Evolutionary conservation across 192 early-diverging fungal species (phyloP).

Genomic region (Neocallimastix lanati): DNA sequence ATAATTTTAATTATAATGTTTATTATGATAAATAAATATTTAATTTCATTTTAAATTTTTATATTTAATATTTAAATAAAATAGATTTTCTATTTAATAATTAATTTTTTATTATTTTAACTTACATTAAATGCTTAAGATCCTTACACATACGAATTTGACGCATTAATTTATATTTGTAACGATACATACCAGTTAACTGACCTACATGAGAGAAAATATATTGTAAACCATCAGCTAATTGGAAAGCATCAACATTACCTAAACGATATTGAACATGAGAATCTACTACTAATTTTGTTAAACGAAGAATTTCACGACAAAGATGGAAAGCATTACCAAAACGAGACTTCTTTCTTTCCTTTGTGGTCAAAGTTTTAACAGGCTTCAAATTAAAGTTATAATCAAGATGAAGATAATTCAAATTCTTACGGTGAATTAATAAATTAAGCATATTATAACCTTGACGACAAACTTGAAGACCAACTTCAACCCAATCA

Average conservation of each 20-base stretch:
- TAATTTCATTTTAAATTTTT: too few species aligned
- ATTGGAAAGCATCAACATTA: slow-evolving; percentile 96
- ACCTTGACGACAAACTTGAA: slow-evolving; percentile 95
- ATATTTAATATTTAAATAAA: too few species aligned
- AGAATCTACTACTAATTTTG: slow-evolving; percentile 89
- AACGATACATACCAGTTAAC: slow-evolving; percentile 97
- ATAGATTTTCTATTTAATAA: too few species aligned
- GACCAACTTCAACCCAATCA: slow-evolving; percentile 98
- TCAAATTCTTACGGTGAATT: slow-evolving; percentile 95
- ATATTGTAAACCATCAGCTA: slow-evolving; percentile 97
- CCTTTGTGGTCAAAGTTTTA: slow-evolving; percentile 97
- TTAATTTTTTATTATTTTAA: too few species aligned
- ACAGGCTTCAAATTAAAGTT: slow-evolving; percentile 99
- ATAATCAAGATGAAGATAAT: slow-evolving; percentile 96
- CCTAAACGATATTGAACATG: slow-evolving; percentile 97
- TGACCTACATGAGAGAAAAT: slow-evolving; percentile 97
- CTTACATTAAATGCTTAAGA: slow-evolving; percentile 69
- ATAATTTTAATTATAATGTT: too few species aligned
- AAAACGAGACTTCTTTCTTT: slow-evolving; percentile 96
- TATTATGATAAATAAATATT: too few species aligned
- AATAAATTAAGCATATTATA: slow-evolving; percentile 98
- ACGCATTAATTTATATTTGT: slow-evolving; percentile 94
- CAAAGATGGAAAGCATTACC: slow-evolving; percentile 90
- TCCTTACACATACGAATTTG: slow-evolving; percentile 94
- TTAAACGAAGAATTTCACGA: slow-evolving; percentile 89